Conservation (phyloP, 371 early-diverging fungal species). For the Mucor circinelloides region DNA sequence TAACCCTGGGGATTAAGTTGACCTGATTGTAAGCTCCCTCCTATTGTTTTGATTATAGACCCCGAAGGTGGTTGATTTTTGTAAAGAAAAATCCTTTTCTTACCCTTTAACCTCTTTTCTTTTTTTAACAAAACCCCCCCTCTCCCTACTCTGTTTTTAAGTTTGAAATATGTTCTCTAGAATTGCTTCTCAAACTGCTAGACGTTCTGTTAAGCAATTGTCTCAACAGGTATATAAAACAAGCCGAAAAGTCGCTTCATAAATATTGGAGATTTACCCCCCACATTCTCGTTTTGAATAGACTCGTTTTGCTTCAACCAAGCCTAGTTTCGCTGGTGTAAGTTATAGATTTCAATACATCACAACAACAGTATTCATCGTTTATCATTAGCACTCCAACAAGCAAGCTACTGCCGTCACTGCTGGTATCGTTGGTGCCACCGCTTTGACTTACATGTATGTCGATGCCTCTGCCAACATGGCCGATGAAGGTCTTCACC, state of each 20-base stretch:
- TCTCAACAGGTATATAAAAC: constrained; percentile 10
- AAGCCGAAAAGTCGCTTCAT: background rate
- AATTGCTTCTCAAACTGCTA: constrained; percentile 28
- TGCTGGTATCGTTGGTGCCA: constrained; percentile 60
- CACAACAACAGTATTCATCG: background rate
- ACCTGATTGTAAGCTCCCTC: constrained; percentile 5
- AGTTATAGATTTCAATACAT: background rate
- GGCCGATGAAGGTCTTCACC: constrained; percentile 93
- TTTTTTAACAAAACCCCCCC: constrained; percentile 15
- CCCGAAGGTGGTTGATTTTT: constrained; percentile 8
- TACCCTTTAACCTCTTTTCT: constrained; percentile 1
- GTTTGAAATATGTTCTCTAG: constrained; percentile 20
- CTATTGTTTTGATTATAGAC: constrained; percentile 1
- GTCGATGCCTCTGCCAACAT: constrained; percentile 66
- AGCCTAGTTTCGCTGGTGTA: constrained; percentile 28
- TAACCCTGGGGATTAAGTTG: constrained; percentile 1
- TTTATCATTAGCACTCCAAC: constrained; percentile 36
- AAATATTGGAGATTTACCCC: background rate
- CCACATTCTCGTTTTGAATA: constrained; percentile 14
- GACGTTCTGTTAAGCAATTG: constrained; percentile 25
- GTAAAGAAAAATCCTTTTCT: background rate
- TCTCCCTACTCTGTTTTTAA: constrained; percentile 15
- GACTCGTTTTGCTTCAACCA: constrained; percentile 55
- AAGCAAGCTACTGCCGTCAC: constrained; percentile 54
- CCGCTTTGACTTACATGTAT: constrained; percentile 59